Conservation (phyloP, 495 filamentous ascomycete species). For the Parachaetomium inaequale region DNA sequence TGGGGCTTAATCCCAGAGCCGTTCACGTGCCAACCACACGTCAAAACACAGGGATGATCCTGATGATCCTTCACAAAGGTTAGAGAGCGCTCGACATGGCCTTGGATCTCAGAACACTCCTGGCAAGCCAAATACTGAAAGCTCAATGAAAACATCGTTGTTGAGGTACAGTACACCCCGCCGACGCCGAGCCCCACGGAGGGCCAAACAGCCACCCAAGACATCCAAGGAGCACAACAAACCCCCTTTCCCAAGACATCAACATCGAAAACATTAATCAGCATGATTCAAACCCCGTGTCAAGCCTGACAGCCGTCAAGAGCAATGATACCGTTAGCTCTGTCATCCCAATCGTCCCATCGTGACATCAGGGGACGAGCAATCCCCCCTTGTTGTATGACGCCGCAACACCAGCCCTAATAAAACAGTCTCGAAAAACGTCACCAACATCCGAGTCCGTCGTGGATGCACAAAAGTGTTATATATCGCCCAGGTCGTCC, state of each 20-base stretch:
- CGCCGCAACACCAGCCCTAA: slow-evolving; percentile 23
- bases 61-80: background rate
- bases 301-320: slow-evolving; percentile 2
- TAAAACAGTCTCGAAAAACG: slow-evolving; percentile 21
- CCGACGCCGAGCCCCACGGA: background rate
- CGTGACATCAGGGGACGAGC: slow-evolving; percentile 18
- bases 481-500: slow-evolving; percentile 20
- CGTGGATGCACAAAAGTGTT: background rate
- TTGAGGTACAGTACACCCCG: background rate
- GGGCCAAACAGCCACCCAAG: background rate
- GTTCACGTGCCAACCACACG: background rate
- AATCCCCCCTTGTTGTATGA: slow-evolving; percentile 3
- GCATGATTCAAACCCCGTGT: slow-evolving; percentile 8
- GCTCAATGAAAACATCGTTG: background rate
- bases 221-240: slow-evolving; percentile 5
- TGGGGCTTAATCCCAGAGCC: background rate
- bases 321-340: slow-evolving; percentile 15
- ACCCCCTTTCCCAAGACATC: slow-evolving; percentile 2
- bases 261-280: slow-evolving; percentile 4
- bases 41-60: background rate
- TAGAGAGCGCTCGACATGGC: background rate
- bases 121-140: background rate
- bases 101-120: background rate
- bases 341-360: slow-evolving; percentile 27
- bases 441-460: background rate